Percentiles rank a stretch among this genome's conserved stretches.
Conservation (phyloP, 2,329 filamentous ascomycete species). For the Graphilbum sp. region DNA sequence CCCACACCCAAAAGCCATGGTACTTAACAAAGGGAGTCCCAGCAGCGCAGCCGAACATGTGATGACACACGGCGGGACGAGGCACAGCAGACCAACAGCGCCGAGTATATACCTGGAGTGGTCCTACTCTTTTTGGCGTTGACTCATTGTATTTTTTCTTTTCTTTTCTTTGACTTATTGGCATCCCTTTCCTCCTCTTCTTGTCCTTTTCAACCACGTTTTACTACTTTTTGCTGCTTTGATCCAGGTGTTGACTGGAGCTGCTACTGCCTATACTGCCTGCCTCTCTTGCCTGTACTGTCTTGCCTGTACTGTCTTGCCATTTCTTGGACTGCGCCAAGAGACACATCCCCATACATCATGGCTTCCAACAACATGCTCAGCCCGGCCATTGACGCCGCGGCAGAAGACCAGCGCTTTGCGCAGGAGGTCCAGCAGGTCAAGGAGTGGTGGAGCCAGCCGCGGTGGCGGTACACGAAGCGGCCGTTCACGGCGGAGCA, state of each 20-base stretch:
- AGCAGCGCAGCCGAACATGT: conserved; percentile 8
- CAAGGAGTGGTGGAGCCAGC: conserved; percentile 86
- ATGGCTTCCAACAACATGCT: conserved; percentile 50
- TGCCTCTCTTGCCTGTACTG: no score
- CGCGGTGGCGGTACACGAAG: conserved; percentile 85
- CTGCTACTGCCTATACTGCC: no score
- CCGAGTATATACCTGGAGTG: no score
- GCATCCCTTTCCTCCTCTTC: conserved; percentile 5
- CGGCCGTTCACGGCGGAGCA: conserved; percentile 90
- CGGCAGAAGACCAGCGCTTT: conserved; percentile 49
- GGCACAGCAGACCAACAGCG: no score
- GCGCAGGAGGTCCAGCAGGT: conserved; percentile 72
- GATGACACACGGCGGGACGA: conserved; percentile 3
- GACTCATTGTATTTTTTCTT: conserved; percentile 8
- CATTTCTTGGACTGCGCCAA: no score
- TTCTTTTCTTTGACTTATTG: not conserved
- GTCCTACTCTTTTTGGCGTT: no score
- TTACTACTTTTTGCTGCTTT: no score
- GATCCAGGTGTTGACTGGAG: no score
- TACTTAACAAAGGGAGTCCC: no score
- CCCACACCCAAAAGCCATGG: no score
- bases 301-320: no score
- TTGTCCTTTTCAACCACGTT: conserved; percentile 6
- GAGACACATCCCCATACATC: no score
- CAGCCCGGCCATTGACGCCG: conserved; percentile 37